phyloP scores from a whole-genome alignment of 2,329 filamentous ascomycete genomes.

The Massarina eburnea region DNA sequence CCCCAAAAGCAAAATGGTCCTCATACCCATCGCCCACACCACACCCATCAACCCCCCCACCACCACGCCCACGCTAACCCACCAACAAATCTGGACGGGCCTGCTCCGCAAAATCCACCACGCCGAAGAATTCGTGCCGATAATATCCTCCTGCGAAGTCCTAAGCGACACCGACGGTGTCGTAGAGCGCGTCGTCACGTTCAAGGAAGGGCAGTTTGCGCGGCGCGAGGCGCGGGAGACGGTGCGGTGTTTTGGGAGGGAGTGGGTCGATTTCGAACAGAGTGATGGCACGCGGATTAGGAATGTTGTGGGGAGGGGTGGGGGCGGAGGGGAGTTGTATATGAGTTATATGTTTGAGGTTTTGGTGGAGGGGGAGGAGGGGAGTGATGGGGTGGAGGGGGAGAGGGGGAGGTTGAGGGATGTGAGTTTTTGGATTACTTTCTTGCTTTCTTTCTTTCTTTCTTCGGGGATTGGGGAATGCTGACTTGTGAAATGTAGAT shows the following conservation, averaged over 20 bases:
- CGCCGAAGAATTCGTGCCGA: conserved; percentile 50
- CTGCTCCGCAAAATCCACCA: conserved; percentile 50
- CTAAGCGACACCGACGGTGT: conserved; percentile 41
- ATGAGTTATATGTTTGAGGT: conserved; percentile 54
- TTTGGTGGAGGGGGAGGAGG: conserved; percentile 38
- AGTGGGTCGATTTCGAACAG: conserved; percentile 52
- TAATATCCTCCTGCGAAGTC: conserved; percentile 47
- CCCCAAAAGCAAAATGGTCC: conserved; percentile 32
- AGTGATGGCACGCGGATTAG: conserved; percentile 46
- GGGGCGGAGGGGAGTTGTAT: conserved; percentile 37
- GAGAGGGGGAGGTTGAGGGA: conserved; percentile 25
- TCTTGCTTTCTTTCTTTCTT: neutral
- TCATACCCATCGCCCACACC: neutral
- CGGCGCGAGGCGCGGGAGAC: conserved; percentile 39
- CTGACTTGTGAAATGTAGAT: conserved; percentile 22
- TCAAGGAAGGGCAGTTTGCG: conserved; percentile 39
- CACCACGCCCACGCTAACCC: conserved; percentile 41
- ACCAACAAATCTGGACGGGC: conserved; percentile 46
- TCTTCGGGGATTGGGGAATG: neutral
- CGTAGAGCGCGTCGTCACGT: conserved; percentile 42
- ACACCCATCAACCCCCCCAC: conserved; percentile 42
- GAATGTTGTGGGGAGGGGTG: conserved; percentile 48
- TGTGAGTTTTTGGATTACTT: conserved; percentile 17
- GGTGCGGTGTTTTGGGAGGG: conserved; percentile 41
- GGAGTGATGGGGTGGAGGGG: conserved; percentile 37